Evolutionary conservation across 345 rosid species (phyloP), one percentile per base, ranked within the genome.

Genomic region (Iberis pinnata): DNA sequence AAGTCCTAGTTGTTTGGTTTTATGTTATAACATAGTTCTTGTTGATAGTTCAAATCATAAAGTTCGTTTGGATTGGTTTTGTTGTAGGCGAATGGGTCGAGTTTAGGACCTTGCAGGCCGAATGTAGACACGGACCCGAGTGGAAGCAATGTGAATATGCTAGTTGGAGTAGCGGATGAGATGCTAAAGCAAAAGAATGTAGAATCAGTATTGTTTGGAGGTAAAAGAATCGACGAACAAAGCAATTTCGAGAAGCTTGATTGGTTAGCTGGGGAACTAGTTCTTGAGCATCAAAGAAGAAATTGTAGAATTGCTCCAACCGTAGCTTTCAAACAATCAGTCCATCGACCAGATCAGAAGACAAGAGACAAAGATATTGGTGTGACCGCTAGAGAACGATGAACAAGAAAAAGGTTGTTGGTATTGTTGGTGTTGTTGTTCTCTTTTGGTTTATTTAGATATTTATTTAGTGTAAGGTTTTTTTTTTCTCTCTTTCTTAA

Each of bases 151-250:
- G 89, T 90, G 54, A 79, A 86, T 54, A 76, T 68, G 83, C 73
- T 90, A 64, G 63, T 76, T 24, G 84, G 77, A 19, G 58, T 70
- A 43, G 95, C 95, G 9, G 98, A 87, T 72, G 95, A 87, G 50
- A 87, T 87, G 98, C 61, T 90, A 73, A 88, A 83, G 76, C 95
- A 90, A 73, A 90, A 90, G 64, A 87, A 90, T 51, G 96, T 90
- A 0, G 98, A 90, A 70, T 87, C 96, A 0, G 93, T 87, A 25
- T 68, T 90, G 44, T 87, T 87, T 31, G 93, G 86, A 37, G 96
- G 96, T 11, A 84, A 90, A 64, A 82, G 80, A 69, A 80, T 87
- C 24, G 74, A 77, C 5, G 95, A 84, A 37, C 71, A 83, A 36
- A 84, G 78, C 61, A 90, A 87, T 56, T 75, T 61, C 15, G 96